phyloP scores from a whole-genome alignment of 352 stramenopile species.

The Phytophthora kernoviae region DNA sequence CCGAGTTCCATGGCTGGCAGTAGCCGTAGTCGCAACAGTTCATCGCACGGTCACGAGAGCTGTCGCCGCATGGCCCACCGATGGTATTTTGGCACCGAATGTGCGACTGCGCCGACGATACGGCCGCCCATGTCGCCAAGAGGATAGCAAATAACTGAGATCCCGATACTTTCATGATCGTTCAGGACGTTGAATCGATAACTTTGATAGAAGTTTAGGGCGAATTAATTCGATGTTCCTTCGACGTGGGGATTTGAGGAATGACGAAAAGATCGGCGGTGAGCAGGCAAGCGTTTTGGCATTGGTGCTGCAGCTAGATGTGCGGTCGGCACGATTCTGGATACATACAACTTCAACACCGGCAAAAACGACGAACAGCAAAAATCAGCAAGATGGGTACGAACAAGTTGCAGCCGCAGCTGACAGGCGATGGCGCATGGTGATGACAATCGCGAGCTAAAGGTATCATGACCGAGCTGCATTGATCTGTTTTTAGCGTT shows the following conservation, averaged over 20 bases:
- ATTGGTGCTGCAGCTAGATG: too few species aligned
- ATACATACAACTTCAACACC: too few species aligned
- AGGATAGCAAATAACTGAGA: neutral
- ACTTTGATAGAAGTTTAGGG: constrained; percentile 18
- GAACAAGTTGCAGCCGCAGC: too few species aligned
- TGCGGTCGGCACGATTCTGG: too few species aligned
- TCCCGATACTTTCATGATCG: constrained; percentile 16
- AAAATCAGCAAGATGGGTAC: too few species aligned
- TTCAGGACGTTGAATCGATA: neutral
- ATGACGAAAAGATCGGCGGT: neutral
- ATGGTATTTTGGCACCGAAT: constrained; percentile 58
- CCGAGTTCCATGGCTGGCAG: constrained; percentile 67
- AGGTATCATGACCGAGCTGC: too few species aligned
- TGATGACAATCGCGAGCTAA: too few species aligned
- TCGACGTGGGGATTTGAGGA: constrained; percentile 21
- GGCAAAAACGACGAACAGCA: too few species aligned
- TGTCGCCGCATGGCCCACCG: constrained; percentile 33
- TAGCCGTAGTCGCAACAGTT: constrained; percentile 54
- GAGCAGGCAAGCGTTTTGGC: neutral
- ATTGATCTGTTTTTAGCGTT: too few species aligned
- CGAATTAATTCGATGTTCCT: constrained; percentile 4
- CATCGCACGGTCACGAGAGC: constrained; percentile 33
- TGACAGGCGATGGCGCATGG: too few species aligned
- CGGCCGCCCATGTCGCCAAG: constrained; percentile 7
- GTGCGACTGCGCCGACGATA: constrained; percentile 36